phyloP scores from a whole-genome alignment of 768 basidiomycete species.

The Cystofilobasidium bisporidii region DNA sequence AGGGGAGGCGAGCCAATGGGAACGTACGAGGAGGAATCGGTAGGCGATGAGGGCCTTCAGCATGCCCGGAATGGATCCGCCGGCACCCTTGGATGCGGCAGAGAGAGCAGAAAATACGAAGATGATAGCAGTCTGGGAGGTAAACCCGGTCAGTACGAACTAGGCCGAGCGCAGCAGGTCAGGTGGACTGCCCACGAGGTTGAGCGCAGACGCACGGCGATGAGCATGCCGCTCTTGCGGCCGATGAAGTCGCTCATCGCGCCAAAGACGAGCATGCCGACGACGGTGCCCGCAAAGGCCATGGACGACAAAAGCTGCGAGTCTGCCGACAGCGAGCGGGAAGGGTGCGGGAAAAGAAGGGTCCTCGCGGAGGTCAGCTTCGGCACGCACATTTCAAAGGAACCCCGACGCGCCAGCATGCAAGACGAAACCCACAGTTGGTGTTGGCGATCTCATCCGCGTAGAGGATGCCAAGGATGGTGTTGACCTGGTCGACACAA shows the following conservation, averaged over 20 bases:
- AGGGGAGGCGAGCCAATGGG: too few species aligned
- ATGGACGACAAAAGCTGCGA: conserved; percentile 56
- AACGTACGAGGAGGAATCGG: conserved; percentile 57
- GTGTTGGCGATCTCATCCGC: conserved; percentile 46
- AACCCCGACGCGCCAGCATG: too few species aligned
- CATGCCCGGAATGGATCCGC: conserved; percentile 59
- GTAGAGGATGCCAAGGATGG: conserved; percentile 59
- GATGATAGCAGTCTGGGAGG: conserved; percentile 70
- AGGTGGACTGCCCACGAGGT: conserved; percentile 12
- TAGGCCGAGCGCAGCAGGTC: too few species aligned
- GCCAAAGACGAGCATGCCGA: conserved; percentile 58
- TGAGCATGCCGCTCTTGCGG: conserved; percentile 74
- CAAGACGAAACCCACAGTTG: conserved; percentile 37
- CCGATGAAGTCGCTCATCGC: conserved; percentile 79
- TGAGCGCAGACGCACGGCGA: conserved; percentile 32
- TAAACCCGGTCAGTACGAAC: too few species aligned
- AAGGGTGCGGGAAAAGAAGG: not conserved
- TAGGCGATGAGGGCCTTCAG: conserved; percentile 49
- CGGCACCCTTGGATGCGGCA: conserved; percentile 69
- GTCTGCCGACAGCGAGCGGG: too few species aligned
- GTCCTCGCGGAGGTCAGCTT: too few species aligned
- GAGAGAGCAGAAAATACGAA: conserved; percentile 73
- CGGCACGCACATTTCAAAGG: too few species aligned
- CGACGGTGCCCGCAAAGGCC: conserved; percentile 54
- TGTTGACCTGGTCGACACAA: conserved; percentile 37